Conservation (phyloP, 2,329 filamentous ascomycete species). For the Ophiostoma quercus region DNA sequence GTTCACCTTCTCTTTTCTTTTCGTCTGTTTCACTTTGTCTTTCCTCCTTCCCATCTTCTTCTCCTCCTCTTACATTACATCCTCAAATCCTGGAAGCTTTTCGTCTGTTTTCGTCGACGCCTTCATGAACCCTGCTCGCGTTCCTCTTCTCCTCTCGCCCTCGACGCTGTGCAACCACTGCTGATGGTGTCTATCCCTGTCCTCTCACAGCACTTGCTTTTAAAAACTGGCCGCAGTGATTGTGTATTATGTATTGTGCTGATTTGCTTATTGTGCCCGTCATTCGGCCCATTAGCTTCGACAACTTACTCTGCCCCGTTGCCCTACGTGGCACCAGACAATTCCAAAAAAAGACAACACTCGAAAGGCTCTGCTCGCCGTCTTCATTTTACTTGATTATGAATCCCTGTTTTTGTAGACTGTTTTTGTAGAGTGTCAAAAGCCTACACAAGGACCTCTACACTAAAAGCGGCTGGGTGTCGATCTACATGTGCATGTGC, state of each 20-base stretch:
- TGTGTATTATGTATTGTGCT: too few relatives aligned
- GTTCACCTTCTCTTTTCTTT: neutral
- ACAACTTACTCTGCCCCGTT: neutral
- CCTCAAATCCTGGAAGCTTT: neutral
- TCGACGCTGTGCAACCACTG: conserved; percentile 6
- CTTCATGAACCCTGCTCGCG: neutral
- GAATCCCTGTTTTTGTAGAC: neutral
- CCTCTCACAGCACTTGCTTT: neutral
- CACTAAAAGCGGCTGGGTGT: neutral
- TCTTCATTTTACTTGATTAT: too few relatives aligned
- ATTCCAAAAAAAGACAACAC: neutral
- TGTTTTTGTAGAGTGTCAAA: neutral
- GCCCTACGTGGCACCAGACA: conserved; percentile 5
- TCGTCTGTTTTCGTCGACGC: conserved; percentile 7
- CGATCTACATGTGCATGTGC: conserved; percentile 1
- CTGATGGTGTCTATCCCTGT: neutral
- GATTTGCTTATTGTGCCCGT: too few relatives aligned
- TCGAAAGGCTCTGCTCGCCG: neutral
- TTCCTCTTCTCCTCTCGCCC: neutral
- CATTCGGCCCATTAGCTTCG: too few relatives aligned
- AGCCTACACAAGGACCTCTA: neutral
- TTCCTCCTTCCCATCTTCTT: neutral
- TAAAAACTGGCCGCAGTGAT: neutral
- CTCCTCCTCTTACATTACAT: neutral
- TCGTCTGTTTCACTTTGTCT: neutral